Evolutionary conservation across 2,329 filamentous ascomycete species (phyloP).

Genomic region (Aureobasidium musti): DNA sequence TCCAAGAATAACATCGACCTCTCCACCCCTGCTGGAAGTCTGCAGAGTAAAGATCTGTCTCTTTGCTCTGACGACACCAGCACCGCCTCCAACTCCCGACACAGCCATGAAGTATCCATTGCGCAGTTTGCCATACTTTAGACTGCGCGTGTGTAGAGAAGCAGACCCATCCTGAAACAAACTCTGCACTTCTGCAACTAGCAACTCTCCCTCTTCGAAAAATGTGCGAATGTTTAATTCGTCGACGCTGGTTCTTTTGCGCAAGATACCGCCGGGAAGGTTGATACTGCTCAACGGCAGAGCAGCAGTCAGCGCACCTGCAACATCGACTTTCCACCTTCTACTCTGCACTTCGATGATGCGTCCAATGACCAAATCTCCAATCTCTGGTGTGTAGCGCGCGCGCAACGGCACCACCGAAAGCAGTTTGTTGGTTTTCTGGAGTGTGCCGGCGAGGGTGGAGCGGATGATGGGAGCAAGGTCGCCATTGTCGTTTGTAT

Average conservation of each 20-base stretch:
- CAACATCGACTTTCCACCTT: constrained; percentile 94
- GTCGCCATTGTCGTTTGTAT: constrained; percentile 55
- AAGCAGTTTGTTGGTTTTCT: constrained; percentile 95
- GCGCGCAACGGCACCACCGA: constrained; percentile 87
- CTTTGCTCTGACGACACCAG: constrained; percentile 79
- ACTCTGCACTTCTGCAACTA: constrained; percentile 93
- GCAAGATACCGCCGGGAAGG: constrained; percentile 86
- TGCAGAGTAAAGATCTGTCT: constrained; percentile 86
- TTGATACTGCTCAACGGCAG: constrained; percentile 91
- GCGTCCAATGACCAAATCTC: constrained; percentile 89
- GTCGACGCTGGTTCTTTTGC: constrained; percentile 90
- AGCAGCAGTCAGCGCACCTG: constrained; percentile 79
- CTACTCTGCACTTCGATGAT: constrained; percentile 93
- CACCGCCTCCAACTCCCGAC: constrained; percentile 72
- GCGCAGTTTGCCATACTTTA: constrained; percentile 93
- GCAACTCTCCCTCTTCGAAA: constrained; percentile 89
- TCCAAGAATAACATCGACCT: constrained; percentile 82
- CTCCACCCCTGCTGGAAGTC: constrained; percentile 59
- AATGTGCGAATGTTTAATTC: constrained; percentile 97
- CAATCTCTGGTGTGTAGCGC: constrained; percentile 93
- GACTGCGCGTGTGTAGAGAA: constrained; percentile 80
- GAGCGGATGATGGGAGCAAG: constrained; percentile 71
- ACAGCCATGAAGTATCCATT: constrained; percentile 90
- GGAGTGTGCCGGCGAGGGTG: constrained; percentile 85
- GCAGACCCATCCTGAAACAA: constrained; percentile 84